These are phyloP conservation scores for Globisporangium acanthophoron DNA, from an alignment of 352 stramenopile species.

Conservation along the genomic window DNA sequence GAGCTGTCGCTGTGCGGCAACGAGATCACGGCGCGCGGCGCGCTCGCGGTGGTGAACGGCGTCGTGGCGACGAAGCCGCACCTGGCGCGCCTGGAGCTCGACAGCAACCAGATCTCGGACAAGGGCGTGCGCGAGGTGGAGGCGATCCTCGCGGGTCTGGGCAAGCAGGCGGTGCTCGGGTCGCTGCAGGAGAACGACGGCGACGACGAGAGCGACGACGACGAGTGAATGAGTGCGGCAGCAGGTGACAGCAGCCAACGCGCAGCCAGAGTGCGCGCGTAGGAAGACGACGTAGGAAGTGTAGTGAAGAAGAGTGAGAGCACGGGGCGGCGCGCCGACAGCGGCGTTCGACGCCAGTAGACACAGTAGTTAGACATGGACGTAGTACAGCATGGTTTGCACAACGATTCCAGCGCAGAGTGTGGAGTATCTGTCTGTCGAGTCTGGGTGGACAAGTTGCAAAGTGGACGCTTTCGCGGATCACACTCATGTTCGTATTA, in stretches of 20 bases:
- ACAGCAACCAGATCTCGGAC: conserved; percentile 75
- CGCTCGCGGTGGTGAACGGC: conserved; percentile 45
- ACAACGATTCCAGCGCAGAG: no score
- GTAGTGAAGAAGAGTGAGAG: no score
- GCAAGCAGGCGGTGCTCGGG: conserved; percentile 51
- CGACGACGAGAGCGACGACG: conserved; percentile 55
- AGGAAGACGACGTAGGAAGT: not conserved
- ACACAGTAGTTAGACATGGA: not conserved
- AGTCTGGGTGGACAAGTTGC: no score
- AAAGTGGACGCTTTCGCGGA: no score
- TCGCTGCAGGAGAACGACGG: conserved; percentile 83
- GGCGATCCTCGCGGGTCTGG: conserved; percentile 30
- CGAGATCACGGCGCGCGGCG: conserved; percentile 72
- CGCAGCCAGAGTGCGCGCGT: not conserved
- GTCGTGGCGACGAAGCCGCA: conserved; percentile 36
- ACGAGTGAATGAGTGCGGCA: not conserved
- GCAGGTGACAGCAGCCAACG: not conserved
- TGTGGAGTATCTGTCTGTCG: no score
- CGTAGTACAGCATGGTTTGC: no score
- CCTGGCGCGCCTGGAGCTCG: conserved; percentile 47
- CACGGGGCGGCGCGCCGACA: no score
- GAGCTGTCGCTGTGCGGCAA: conserved; percentile 64
- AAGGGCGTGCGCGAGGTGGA: conserved; percentile 46
- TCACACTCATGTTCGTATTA: no score
- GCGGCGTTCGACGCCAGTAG: not conserved